These are phyloP conservation scores for Umbilicus rupestris DNA, from an alignment of 164 flowering plant species.

Conservation along the genomic window DNA sequence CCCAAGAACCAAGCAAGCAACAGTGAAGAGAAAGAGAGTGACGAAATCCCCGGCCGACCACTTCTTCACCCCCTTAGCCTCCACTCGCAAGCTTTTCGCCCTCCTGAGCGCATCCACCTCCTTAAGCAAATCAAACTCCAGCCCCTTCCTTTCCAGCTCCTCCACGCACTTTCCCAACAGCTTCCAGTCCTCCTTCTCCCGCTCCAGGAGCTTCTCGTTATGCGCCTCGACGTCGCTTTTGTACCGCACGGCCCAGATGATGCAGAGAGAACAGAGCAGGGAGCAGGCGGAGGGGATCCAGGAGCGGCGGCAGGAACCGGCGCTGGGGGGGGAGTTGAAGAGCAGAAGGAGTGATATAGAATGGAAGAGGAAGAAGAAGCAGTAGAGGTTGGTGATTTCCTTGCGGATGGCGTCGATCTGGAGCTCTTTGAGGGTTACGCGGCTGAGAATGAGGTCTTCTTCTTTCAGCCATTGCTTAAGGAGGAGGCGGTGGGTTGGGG, in stretches of 20 bases:
- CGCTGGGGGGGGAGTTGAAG: constrained; percentile 33
- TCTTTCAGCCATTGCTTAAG: constrained; percentile 96
- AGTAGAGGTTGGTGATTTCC: constrained; percentile 74
- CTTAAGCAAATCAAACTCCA: constrained; percentile 81
- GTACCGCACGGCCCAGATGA: constrained; percentile 84
- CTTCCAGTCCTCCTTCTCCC: constrained; percentile 80
- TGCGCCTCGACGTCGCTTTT: constrained; percentile 68
- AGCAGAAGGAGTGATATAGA: constrained; percentile 59
- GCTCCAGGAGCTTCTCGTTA: constrained; percentile 63
- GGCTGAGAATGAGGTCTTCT: constrained; percentile 68
- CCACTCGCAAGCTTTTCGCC: constrained; percentile 83
- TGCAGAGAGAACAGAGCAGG: constrained; percentile 55
- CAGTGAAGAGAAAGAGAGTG: constrained; percentile 53
- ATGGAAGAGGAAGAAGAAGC: constrained; percentile 84
- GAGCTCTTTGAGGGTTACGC: constrained; percentile 67
- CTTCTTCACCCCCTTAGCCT: constrained; percentile 43
- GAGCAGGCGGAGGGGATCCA: constrained; percentile 84
- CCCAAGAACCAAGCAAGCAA: constrained; percentile 54
- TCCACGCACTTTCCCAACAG: constrained; percentile 70
- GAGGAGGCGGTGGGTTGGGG: constrained; percentile 94
- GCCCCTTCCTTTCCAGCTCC: constrained; percentile 80
- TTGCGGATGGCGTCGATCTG: constrained; percentile 70
- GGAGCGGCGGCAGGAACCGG: constrained; percentile 39
- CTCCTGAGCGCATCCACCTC: constrained; percentile 85
- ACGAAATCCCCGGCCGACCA: constrained; percentile 87